Evolutionary conservation across 768 basidiomycete genomes (phyloP).

Genomic region (Agrocybe chaxingu): DNA sequence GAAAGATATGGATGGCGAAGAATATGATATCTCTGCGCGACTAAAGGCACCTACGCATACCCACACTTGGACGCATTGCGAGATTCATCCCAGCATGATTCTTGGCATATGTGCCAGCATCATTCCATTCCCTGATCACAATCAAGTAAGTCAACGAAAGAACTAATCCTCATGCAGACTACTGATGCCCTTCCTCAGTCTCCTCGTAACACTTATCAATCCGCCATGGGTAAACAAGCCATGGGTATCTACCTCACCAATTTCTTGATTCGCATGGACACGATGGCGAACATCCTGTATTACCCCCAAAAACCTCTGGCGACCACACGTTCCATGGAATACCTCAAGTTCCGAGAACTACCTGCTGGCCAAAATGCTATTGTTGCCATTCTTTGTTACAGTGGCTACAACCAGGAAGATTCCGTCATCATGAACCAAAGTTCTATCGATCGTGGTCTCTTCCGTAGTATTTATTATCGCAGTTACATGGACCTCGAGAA

Average conservation of each 20-base stretch:
- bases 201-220: slow-evolving; percentile 99
- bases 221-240: slow-evolving; percentile 99
- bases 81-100: slow-evolving; percentile 99
- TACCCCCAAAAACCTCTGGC: slow-evolving; percentile 99
- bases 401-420: slow-evolving; percentile 99
- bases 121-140: slow-evolving; percentile 99
- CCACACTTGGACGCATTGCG: slow-evolving; percentile 97
- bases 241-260: slow-evolving; percentile 99
- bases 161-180: not conserved
- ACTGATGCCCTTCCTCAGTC: slow-evolving; percentile 50
- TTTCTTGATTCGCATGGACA: slow-evolving; percentile 98
- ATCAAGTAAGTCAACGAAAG: slow-evolving; percentile 63
- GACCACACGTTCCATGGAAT: slow-evolving; percentile 99
- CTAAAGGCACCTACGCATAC: slow-evolving; percentile 82
- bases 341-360: slow-evolving; percentile 96
- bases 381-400: slow-evolving; percentile 97
- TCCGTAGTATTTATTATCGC: slow-evolving; percentile 98
- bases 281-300: slow-evolving; percentile 99
- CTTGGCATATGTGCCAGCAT: slow-evolving; percentile 98
- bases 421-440: slow-evolving; percentile 99
- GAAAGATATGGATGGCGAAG: slow-evolving; percentile 35
- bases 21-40: slow-evolving; percentile 85
- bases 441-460: slow-evolving; percentile 95
- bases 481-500: slow-evolving; percentile 99
- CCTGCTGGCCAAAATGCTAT: slow-evolving; percentile 99